A percentile compares a stretch with the other conserved stretches of the same genome.
Conservation (phyloP, 441 rosid genomes). For the Pelargonium exstipulatum region DNA sequence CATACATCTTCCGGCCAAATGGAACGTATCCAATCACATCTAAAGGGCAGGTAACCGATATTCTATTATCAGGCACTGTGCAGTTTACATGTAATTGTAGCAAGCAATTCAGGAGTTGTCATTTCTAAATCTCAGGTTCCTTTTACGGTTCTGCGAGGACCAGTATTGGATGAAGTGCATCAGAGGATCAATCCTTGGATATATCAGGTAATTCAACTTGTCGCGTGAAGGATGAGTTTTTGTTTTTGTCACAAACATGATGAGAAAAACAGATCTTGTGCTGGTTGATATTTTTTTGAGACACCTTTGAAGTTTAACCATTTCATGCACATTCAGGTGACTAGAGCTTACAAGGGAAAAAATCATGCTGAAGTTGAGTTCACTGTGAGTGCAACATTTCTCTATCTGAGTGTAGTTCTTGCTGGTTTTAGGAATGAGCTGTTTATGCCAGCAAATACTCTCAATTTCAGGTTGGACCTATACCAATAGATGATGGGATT, state of each 20-base stretch:
- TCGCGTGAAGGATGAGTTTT: background rate
- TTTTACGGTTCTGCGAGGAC: constrained; percentile 64
- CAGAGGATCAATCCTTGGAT: constrained; percentile 78
- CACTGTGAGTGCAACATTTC: constrained; percentile 50
- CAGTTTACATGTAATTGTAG: constrained; percentile 15
- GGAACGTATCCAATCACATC: constrained; percentile 61
- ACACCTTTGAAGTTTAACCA: constrained; percentile 10
- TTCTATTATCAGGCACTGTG: constrained; percentile 17
- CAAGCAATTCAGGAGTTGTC: constrained; percentile 17
- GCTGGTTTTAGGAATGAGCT: background rate
- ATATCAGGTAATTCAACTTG: constrained; percentile 58
- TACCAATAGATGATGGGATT: constrained; percentile 70
- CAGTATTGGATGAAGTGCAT: constrained; percentile 83
- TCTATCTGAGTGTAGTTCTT: background rate
- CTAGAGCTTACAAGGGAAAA: constrained; percentile 76
- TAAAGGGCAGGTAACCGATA: constrained; percentile 50
- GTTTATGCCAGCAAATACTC: constrained; percentile 14
- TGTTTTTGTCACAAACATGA: background rate
- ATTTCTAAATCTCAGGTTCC: constrained; percentile 48
- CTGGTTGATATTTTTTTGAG: background rate
- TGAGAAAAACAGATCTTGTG: background rate
- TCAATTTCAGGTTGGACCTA: constrained; percentile 66
- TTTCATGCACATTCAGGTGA: constrained; percentile 42
- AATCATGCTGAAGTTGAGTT: constrained; percentile 98
- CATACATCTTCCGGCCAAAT: constrained; percentile 97